Evolutionary conservation across 352 stramenopile genomes (phyloP).

Genomic region (Bremia lactucae): DNA sequence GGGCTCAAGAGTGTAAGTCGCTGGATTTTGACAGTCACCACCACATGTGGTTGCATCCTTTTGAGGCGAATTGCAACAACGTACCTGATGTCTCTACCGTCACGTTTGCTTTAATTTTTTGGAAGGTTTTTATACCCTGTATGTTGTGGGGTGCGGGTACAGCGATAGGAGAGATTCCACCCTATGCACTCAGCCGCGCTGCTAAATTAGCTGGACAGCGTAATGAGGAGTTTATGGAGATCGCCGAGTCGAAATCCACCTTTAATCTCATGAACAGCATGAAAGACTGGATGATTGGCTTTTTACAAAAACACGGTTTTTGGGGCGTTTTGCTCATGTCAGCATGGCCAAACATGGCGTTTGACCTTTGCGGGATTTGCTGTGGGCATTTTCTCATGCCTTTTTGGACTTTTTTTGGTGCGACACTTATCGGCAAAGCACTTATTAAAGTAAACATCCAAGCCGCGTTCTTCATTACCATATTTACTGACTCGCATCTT

Average conservation of each 20-base stretch:
- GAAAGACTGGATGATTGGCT: slow-evolving; percentile 90
- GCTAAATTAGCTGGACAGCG: slow-evolving; percentile 73
- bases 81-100: slow-evolving; percentile 34
- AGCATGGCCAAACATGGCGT: slow-evolving; percentile 91
- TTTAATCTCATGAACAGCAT: slow-evolving; percentile 86
- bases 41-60: slow-evolving; percentile 88
- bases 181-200: slow-evolving; percentile 87
- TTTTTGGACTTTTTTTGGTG: slow-evolving; percentile 93
- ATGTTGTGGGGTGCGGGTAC: slow-evolving; percentile 91
- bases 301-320: slow-evolving; percentile 88
- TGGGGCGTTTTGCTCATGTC: slow-evolving; percentile 90
- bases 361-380: slow-evolving; percentile 91
- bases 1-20: slow-evolving; percentile 78
- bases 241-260: slow-evolving; percentile 66
- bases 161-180: slow-evolving; percentile 89
- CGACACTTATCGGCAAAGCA: slow-evolving; percentile 89
- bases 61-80: slow-evolving; percentile 54
- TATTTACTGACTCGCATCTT: slow-evolving; percentile 82
- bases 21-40: slow-evolving; percentile 80
- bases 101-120: slow-evolving; percentile 82
- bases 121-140: slow-evolving; percentile 83
- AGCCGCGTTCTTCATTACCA: slow-evolving; percentile 86
- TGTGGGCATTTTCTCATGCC: slow-evolving; percentile 91
- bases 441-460: slow-evolving; percentile 89
- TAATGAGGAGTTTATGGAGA: slow-evolving; percentile 87